phyloP scores from a whole-genome alignment of 2,329 filamentous ascomycete species.

The Penicillium sp. region DNA sequence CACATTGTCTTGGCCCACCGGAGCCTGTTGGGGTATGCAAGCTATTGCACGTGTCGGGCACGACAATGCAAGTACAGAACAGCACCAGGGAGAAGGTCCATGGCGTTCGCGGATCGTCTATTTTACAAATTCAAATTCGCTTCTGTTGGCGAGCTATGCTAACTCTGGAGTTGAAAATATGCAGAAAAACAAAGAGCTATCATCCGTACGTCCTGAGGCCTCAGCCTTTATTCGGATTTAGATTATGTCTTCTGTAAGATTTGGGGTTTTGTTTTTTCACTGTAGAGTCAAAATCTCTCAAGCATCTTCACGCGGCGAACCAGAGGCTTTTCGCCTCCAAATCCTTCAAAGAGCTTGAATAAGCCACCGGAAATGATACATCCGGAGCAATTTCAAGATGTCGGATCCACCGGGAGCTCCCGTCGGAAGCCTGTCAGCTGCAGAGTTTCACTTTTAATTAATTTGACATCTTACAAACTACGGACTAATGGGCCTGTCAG shows the following conservation, averaged over 20 bases:
- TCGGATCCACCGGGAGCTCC: background rate
- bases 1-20: conserved; percentile 9
- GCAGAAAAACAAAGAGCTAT: no score
- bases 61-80: background rate
- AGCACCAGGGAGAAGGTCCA: no score
- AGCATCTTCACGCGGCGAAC: no score
- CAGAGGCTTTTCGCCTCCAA: background rate
- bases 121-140: no score
- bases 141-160: no score
- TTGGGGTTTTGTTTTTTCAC: no score
- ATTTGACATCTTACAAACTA: conserved; percentile 15
- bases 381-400: background rate
- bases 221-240: no score
- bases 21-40: background rate
- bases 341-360: background rate
- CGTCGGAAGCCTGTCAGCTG: background rate
- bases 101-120: no score
- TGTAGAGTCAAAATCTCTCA: no score
- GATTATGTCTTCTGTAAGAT: no score
- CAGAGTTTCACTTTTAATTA: conserved; percentile 9
- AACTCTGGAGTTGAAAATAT: no score
- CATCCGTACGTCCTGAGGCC: no score
- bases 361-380: background rate
- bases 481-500: conserved; percentile 12
- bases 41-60: background rate